Percentiles rank a stretch among this genome's conserved stretches.
phyloP scores from a whole-genome alignment of 2,329 filamentous ascomycete genomes.

The Aspergillus tanneri region DNA sequence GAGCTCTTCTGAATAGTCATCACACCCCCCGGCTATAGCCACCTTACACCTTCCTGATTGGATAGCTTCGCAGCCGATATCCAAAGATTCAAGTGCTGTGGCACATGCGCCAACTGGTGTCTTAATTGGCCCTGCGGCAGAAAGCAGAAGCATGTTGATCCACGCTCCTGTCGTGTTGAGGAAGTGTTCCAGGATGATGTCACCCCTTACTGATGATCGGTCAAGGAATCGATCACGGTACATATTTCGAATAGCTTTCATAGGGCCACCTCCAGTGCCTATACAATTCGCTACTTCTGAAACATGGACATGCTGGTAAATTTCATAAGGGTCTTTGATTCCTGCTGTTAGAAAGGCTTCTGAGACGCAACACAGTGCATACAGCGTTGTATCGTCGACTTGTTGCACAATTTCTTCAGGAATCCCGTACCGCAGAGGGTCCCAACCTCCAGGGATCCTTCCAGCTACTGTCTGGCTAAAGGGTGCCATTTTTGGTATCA shows the following conservation, averaged over 20 bases:
- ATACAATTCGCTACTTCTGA: conserved; percentile 96
- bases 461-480: conserved; percentile 20
- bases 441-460: conserved; percentile 75
- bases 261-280: conserved; percentile 93
- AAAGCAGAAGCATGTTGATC: conserved; percentile 97
- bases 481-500: conserved; percentile 42
- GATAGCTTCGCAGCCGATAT: conserved; percentile 95
- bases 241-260: conserved; percentile 85
- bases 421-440: conserved; percentile 88
- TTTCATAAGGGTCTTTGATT: conserved; percentile 97
- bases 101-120: conserved; percentile 95
- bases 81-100: conserved; percentile 90
- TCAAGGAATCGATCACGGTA: conserved; percentile 95
- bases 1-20: conserved; percentile 96
- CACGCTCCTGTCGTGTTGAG: conserved; percentile 99
- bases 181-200: conserved; percentile 96
- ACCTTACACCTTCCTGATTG: conserved; percentile 93
- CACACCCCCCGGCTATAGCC: conserved; percentile 94
- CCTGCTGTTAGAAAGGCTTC: conserved; percentile 81
- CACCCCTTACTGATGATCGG: conserved; percentile 45
- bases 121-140: conserved; percentile 94
- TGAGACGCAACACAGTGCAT: conserved; percentile 23
- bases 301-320: conserved; percentile 97
- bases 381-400: conserved; percentile 19
- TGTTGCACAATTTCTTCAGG: conserved; percentile 82